Evolutionary conservation across 169 alveolate species (phyloP).

Genomic region (Plasmodium billcollinsi): DNA sequence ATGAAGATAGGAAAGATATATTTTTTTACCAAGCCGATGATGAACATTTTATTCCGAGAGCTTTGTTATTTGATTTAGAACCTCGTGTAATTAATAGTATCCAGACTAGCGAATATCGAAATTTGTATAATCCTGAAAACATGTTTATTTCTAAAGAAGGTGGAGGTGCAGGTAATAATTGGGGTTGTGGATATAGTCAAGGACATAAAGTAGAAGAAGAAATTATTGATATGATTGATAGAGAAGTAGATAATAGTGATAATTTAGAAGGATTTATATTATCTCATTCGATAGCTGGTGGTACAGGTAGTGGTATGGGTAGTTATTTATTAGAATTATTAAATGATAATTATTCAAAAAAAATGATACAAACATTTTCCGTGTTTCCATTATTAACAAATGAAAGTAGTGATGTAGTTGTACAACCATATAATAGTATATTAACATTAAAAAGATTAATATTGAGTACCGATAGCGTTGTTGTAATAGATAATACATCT

Average conservation of each 20-base stretch:
- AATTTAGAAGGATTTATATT: conserved; percentile 98
- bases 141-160: conserved; percentile 97
- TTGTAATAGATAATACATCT: conserved; percentile 98
- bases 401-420: conserved; percentile 98
- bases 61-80: conserved; percentile 98
- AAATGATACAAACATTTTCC: conserved; percentile 89
- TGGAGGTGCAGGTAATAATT: conserved; percentile 99
- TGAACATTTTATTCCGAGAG: conserved; percentile 93
- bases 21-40: conserved; percentile 98
- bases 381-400: conserved; percentile 95
- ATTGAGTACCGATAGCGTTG: conserved; percentile 97
- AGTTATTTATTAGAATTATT: conserved; percentile 96
- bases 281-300: conserved; percentile 98
- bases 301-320: conserved; percentile 99
- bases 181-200: conserved; percentile 98
- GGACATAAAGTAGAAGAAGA: conserved; percentile 97
- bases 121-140: conserved; percentile 98
- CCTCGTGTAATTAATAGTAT: conserved; percentile 95
- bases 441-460: conserved; percentile 93
- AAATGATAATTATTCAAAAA: conserved; percentile 96
- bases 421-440: conserved; percentile 98
- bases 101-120: conserved; percentile 87
- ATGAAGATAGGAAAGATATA: conserved; percentile 98
- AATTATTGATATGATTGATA: conserved; percentile 97
- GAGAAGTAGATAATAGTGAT: conserved; percentile 99